phyloP scores from a whole-genome alignment of 139 green algal genomes.

The Tetradesmus lagerheimii region DNA sequence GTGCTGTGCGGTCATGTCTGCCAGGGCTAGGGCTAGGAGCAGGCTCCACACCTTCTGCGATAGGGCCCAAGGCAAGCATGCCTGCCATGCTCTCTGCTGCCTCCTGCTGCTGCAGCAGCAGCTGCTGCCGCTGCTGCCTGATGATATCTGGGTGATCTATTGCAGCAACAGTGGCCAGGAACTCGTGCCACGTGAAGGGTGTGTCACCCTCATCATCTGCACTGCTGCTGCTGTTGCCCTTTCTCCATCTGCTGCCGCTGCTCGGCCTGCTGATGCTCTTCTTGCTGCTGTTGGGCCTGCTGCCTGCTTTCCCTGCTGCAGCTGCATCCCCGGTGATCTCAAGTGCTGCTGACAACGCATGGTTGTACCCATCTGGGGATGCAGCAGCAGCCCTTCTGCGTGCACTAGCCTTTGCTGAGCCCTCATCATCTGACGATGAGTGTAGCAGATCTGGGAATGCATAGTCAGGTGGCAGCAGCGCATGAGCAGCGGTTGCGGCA shows the following conservation, averaged over 20 bases:
- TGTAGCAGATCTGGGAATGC: slow-evolving; percentile 4
- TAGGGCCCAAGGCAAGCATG: not conserved
- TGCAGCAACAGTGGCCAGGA: slow-evolving; percentile 30
- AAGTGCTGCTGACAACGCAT: not conserved
- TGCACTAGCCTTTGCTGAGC: not conserved
- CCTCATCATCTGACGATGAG: slow-evolving; percentile 28
- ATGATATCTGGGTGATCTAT: slow-evolving; percentile 11
- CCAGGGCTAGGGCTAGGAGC: not conserved
- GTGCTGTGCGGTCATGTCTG: slow-evolving; percentile 3
- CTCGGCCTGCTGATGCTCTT: not conserved
- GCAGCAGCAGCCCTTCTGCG: not conserved
- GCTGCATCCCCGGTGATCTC: not conserved
- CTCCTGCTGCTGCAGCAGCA: not conserved
- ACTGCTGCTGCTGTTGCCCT: not conserved
- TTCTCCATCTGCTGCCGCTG: not conserved
- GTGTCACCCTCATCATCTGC: not conserved
- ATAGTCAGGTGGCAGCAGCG: slow-evolving; percentile 16
- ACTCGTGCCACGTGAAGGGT: slow-evolving; percentile 47
- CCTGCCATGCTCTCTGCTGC: not conserved
- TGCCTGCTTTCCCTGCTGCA: not conserved
- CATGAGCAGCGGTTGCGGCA: slow-evolving; percentile 9
- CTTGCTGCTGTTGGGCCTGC: not conserved
- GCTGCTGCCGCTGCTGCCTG: slow-evolving; percentile 42
- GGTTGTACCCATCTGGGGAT: not conserved
- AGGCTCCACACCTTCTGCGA: slow-evolving; percentile 15